Conservation (phyloP, 805 yeast species). For the Saccharomycopsis synnaedendra region DNA sequence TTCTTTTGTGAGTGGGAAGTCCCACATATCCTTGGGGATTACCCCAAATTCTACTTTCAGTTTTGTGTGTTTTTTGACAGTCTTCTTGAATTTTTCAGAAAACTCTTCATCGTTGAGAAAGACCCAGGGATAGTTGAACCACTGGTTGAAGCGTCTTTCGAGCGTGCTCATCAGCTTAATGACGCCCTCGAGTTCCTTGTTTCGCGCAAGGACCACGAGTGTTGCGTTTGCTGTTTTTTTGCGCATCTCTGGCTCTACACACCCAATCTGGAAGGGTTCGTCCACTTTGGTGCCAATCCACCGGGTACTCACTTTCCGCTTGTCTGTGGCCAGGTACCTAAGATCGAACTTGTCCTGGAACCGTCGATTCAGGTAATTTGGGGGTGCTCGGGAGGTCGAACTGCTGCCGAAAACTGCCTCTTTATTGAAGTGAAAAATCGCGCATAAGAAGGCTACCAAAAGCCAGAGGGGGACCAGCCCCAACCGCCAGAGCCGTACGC, state of each 20-base stretch:
- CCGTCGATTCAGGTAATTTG: constrained; percentile 3
- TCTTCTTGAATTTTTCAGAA: constrained; percentile 44
- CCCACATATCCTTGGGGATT: constrained; percentile 54
- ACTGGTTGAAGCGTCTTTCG: constrained; percentile 84
- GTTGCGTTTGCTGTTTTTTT: constrained; percentile 63
- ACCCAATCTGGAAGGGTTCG: constrained; percentile 17
- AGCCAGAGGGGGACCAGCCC: constrained; percentile 11
- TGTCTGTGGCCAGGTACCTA: constrained; percentile 5
- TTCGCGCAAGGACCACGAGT: constrained; percentile 73
- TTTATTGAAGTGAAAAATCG: not conserved
- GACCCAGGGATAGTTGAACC: constrained; percentile 91
- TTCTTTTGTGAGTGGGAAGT: constrained; percentile 35
- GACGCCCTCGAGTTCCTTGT: constrained; percentile 71
- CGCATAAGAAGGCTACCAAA: not conserved
- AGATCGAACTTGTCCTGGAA: constrained; percentile 14
- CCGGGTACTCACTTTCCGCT: constrained; percentile 9
- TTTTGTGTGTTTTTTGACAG: constrained; percentile 40
- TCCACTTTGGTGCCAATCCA: constrained; percentile 14
- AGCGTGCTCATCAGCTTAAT: constrained; percentile 57
- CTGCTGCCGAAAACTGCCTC: not conserved
- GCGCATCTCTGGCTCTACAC: constrained; percentile 13
- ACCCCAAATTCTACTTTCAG: constrained; percentile 64
- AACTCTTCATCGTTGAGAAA: constrained; percentile 78
- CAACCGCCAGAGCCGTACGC: constrained; percentile 1
- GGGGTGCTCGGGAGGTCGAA: not conserved